Evolutionary conservation across 2,329 filamentous ascomycete genomes (phyloP).

Genomic region (Pseudocercospora macadamiae): DNA sequence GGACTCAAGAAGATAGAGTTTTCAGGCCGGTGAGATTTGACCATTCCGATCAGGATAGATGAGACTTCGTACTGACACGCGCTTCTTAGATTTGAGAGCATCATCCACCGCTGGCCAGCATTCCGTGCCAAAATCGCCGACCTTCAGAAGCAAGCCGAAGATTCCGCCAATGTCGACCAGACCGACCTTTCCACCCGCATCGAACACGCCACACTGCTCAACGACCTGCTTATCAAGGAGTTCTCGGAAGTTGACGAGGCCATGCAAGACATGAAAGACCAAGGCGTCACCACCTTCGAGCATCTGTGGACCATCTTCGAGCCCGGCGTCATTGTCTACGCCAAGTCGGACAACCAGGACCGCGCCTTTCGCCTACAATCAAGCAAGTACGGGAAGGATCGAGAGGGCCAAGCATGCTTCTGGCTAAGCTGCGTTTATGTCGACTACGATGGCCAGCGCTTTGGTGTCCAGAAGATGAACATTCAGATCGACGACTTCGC

Average conservation of each 20-base stretch:
- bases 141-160: slow-evolving; percentile 21
- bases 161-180: slow-evolving; percentile 10
- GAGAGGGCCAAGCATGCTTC: slow-evolving; percentile 42
- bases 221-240: slow-evolving; percentile 43
- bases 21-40: slow-evolving; percentile 36
- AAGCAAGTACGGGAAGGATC: slow-evolving; percentile 37
- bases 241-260: slow-evolving; percentile 47
- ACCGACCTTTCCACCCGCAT: slow-evolving; percentile 21
- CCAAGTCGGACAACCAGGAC: slow-evolving; percentile 42
- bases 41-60: slow-evolving; percentile 41
- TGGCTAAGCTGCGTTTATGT: slow-evolving; percentile 39
- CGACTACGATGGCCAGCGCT: slow-evolving; percentile 44
- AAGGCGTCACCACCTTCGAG: slow-evolving; percentile 41
- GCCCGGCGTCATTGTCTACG: slow-evolving; percentile 39
- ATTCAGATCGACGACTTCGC: slow-evolving; percentile 38
- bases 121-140: slow-evolving; percentile 44
- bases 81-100: slow-evolving; percentile 55
- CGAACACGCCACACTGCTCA: slow-evolving; percentile 44
- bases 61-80: background rate
- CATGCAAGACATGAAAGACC: slow-evolving; percentile 41
- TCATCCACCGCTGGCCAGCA: slow-evolving; percentile 66
- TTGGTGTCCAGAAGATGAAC: slow-evolving; percentile 38
- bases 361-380: slow-evolving; percentile 40
- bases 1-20: slow-evolving; percentile 65
- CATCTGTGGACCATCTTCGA: slow-evolving; percentile 41